Evolutionary conservation across 164 flowering plant species (phyloP).

Genomic region (Magnolia kwangsiensis): DNA sequence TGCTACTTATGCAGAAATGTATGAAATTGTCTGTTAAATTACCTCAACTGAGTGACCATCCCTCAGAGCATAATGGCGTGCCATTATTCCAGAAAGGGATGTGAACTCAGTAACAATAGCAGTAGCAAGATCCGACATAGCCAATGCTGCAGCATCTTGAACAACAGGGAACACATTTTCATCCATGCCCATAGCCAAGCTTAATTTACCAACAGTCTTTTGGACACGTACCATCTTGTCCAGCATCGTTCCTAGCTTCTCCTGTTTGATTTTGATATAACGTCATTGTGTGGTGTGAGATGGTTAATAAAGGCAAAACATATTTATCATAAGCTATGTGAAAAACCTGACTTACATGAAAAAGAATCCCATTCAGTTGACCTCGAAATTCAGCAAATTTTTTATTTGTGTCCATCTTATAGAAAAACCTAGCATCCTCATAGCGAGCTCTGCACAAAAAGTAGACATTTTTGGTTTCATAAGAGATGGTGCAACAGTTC

Average conservation of each 20-base stretch:
- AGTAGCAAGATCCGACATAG: conserved; percentile 93
- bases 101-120: conserved; percentile 93
- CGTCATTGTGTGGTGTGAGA: no score
- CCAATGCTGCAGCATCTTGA: conserved; percentile 79
- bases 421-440: conserved; percentile 98
- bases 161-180: conserved; percentile 36
- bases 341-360: conserved; percentile 59
- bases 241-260: conserved; percentile 89
- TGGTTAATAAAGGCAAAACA: no score
- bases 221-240: conserved; percentile 78
- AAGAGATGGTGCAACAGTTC: neutral
- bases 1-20: neutral
- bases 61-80: conserved; percentile 86
- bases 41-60: conserved; percentile 89
- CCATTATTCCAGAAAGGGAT: conserved; percentile 92
- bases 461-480: neutral
- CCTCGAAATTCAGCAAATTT: conserved; percentile 56
- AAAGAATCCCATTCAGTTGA: conserved; percentile 82
- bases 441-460: conserved; percentile 78
- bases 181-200: conserved; percentile 44
- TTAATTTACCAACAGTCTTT: conserved; percentile 46
- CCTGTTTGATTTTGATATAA: conserved; percentile 37
- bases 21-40: neutral
- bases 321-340: neutral
- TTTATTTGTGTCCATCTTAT: conserved; percentile 78